Base-by-base conservation (phyloP, 129 eudicot species). In the Arctium minus region DNA sequence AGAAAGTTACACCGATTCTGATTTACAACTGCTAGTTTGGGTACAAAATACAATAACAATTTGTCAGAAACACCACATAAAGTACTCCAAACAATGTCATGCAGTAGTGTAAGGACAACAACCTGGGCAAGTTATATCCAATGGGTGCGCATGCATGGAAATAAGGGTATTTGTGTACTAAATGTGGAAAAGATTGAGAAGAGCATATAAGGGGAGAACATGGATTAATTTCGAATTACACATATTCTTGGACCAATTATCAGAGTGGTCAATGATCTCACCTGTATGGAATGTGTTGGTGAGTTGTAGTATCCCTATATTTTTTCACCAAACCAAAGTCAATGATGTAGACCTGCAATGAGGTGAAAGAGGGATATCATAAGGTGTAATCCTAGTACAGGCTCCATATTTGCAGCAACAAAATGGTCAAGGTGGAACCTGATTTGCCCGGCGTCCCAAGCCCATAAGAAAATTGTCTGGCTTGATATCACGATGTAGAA, bases 401-500 rank as follows among this genome's bases (percentile, higher is more conserved):
- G 10, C 70, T 39, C 73, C 10, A 7, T 27, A 60, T 39, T 8
- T 42, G 60, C 11, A 68, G 50, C 32, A 72, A 72, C 38, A 37
- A 17, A n/a, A 46, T 73, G 12, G 22, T 56, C 17, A 40, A 70
- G 33, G 60, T 13, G 60, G 70, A 56, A 91, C 96, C 93, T 91
- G 93, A 79, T 91, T 91, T 60, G 93, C 93, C 80, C 89, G 90
- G 8, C 90, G 74, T 69, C 92, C 92, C 84, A 92, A 82, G 73
- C 96, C 96, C 91, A 92, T 89, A 33, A 92, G 92, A 80, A 92
- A 92, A 83, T 92, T 92, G 79, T 89, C 94, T 42, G 97, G 97
- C 81, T 92, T 92, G 70, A 92, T 92, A 81, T 92, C 94, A 12
- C 97, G 93, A 79, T 92, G 97, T 42, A 89, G 75, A 81, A 89